phyloP scores from a whole-genome alignment of 805 yeast species.

The Lipomyces oligophaga region DNA sequence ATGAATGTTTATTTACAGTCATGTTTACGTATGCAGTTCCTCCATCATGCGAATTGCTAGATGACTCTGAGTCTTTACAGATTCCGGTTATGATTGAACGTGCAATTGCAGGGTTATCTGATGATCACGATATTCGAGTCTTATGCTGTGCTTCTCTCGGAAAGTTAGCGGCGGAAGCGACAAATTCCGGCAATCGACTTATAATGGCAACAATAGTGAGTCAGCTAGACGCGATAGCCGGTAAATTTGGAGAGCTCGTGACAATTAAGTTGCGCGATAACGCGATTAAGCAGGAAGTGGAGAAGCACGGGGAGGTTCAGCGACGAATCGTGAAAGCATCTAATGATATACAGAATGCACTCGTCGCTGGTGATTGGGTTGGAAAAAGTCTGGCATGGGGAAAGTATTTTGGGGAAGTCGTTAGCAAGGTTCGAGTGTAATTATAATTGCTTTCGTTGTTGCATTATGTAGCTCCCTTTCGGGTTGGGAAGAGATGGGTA shows the following conservation, averaged over 20 bases:
- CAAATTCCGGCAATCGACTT: too few relatives aligned
- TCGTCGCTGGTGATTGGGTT: constrained; percentile 2
- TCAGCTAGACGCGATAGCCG: constrained; percentile 34
- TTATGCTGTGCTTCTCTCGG: constrained; percentile 48
- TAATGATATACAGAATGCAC: constrained; percentile 12
- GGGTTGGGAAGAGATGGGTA: too few relatives aligned
- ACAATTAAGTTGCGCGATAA: constrained; percentile 52
- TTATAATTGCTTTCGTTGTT: too few relatives aligned
- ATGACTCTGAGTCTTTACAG: constrained; percentile 1
- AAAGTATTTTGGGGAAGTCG: constrained; percentile 10
- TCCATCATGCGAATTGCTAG: background rate
- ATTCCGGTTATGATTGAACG: constrained; percentile 35
- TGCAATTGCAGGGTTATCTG: constrained; percentile 54
- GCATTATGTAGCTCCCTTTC: too few relatives aligned
- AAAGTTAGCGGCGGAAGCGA: constrained; percentile 40
- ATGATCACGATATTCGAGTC: constrained; percentile 57
- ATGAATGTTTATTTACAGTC: constrained; percentile 65
- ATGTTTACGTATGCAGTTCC: constrained; percentile 11
- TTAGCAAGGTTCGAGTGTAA: too few relatives aligned
- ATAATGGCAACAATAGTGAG: too few relatives aligned
- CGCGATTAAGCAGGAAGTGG: constrained; percentile 66
- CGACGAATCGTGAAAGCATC: constrained; percentile 25
- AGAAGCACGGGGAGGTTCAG: constrained; percentile 48
- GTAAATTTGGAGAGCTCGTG: constrained; percentile 43
- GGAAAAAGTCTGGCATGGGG: constrained; percentile 8